Conservation (phyloP, 1,284 basidiomycete species). For the Xerocomus minutiporus region DNA sequence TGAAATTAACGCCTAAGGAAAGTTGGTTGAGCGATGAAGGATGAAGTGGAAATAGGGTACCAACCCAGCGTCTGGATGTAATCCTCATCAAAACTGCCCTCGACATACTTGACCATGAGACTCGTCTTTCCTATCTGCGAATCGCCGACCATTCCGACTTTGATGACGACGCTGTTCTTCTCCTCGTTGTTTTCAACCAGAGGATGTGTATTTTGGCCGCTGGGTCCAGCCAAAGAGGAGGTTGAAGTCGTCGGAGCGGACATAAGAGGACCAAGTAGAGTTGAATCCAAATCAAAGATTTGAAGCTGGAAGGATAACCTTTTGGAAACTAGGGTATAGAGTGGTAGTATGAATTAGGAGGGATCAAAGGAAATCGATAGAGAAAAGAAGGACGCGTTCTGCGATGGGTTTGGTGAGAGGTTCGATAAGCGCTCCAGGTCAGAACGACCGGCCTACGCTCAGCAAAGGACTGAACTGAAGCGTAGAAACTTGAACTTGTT, state of each 20-base stretch:
- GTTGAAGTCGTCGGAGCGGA: conserved; percentile 44
- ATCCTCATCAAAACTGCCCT: conserved; percentile 96
- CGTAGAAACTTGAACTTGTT: conserved; percentile 20
- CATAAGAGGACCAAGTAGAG: conserved; percentile 32
- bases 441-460: conserved; percentile 33
- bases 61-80: conserved; percentile 97
- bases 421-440: conserved; percentile 35
- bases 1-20: conserved; percentile 87
- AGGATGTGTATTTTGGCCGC: conserved; percentile 46
- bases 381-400: conserved; percentile 45
- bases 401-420: conserved; percentile 33
- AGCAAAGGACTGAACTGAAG: conserved; percentile 11
- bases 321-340: conserved; percentile 30
- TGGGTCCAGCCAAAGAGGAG: conserved; percentile 46
- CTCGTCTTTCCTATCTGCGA: conserved; percentile 98
- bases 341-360: conserved; percentile 22
- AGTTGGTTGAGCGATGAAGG: conserved; percentile 12
- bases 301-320: conserved; percentile 10
- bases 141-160: conserved; percentile 99
- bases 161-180: conserved; percentile 90
- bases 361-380: conserved; percentile 22
- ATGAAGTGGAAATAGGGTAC: conserved; percentile 23
- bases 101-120: conserved; percentile 98
- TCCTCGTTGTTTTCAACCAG: conserved; percentile 64
- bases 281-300: conserved; percentile 16